Conservation (phyloP, 2,329 filamentous ascomycete species). For the Coniella vitis region DNA sequence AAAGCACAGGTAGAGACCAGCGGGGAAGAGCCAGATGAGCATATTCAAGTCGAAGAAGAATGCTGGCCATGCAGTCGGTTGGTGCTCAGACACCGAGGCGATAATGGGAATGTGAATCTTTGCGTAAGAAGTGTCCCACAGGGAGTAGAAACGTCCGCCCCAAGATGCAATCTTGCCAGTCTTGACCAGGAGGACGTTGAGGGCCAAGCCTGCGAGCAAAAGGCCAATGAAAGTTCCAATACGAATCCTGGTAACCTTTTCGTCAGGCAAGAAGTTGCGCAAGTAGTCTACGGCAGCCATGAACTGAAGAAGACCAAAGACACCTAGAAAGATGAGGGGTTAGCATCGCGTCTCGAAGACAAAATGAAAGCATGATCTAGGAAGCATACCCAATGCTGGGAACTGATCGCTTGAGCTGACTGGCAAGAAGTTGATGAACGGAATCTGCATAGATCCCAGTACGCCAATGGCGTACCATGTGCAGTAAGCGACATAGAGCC, state of each 20-base stretch:
- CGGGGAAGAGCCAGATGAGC: slow-evolving; percentile 98
- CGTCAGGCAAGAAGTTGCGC: slow-evolving; percentile 77
- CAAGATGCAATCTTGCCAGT: slow-evolving; percentile 92
- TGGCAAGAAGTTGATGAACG: slow-evolving; percentile 94
- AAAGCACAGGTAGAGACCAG: slow-evolving; percentile 98
- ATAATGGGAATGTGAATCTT: slow-evolving; percentile 99
- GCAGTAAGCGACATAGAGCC: slow-evolving; percentile 92
- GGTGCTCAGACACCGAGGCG: slow-evolving; percentile 98
- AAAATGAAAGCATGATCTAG: background rate
- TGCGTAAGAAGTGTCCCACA: slow-evolving; percentile 97
- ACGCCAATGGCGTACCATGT: slow-evolving; percentile 98
- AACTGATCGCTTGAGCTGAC: slow-evolving; percentile 98
- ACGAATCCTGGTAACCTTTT: slow-evolving; percentile 90
- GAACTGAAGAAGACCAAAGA: slow-evolving; percentile 92
- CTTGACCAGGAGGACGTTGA: slow-evolving; percentile 72
- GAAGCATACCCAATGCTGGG: slow-evolving; percentile 74
- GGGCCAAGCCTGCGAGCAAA: slow-evolving; percentile 71
- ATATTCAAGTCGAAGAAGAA: slow-evolving; percentile 99
- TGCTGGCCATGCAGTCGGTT: slow-evolving; percentile 96
- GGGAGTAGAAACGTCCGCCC: slow-evolving; percentile 97
- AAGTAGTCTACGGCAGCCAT: slow-evolving; percentile 90
- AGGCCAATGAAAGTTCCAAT: slow-evolving; percentile 67
- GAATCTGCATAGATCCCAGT: slow-evolving; percentile 97
- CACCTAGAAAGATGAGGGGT: slow-evolving; percentile 45
- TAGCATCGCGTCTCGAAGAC: slow-evolving; percentile 8